Evolutionary conservation across 75 land plant genomes (phyloP), one percentile per base, ranked within the genome.

Genomic region (Pinus taeda): DNA sequence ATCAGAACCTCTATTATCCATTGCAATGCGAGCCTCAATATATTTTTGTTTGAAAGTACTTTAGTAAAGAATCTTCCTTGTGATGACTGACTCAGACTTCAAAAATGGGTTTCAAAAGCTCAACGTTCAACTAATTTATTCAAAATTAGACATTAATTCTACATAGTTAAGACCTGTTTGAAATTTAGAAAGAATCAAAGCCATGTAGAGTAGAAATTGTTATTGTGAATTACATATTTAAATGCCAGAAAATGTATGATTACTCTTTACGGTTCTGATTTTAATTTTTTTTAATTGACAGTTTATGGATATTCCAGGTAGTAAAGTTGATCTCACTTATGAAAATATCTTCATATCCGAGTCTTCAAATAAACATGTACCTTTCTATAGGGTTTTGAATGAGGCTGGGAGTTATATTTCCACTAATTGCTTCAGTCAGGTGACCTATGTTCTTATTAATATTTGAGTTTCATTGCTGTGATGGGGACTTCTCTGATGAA

Each of bases 301-400:
- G 98, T 77, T 83, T 21, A 57, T 82, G 79, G 93, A 90, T 60
- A 92, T 90, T 78, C 93, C 93, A 26, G 94, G 95, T 55, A 91
- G 91, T 59, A 90, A 85, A 67, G 88, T 89, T 9, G 20, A 65
- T 20, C 85, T 88, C 55, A 78, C 80, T 15, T 56, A 79, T 76
- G 76, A 90, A 20, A 81, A 91, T 88, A 79, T 78, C 57, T 93
- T 93, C 77, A 79, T 96, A 3, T 26, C 96, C 18, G 94, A 89
- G 78, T 75, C 81, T 12, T 30, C 84, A 4, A 70, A 57, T 36
- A 81, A 81, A 21, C 74, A 88, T 21, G 70, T 82, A 15, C 87
- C 78, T 36, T 96, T 97, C 88, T 96, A 83, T 71, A 81, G 93
- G 20, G 72, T 96, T 60, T 84, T 96, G 63, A 83, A 88, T 80